Evolutionary conservation across 176 grass and related monocot genomes (phyloP), one percentile per base, ranked within the genome.

Genomic region (Tuctoria greenei): DNA sequence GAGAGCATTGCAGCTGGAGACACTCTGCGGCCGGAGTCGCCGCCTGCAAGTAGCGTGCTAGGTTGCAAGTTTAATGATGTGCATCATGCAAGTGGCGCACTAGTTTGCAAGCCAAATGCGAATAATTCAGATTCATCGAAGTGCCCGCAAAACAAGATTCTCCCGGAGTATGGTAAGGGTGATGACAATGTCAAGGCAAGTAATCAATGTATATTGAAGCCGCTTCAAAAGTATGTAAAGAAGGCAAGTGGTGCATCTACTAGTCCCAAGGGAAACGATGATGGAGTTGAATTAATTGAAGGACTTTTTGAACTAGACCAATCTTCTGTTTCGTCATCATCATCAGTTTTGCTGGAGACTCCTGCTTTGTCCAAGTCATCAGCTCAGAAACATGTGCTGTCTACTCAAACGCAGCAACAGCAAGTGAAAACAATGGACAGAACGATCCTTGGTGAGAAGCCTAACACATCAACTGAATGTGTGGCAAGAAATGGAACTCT

Each of bases 1-100:
- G 88, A 85, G 76, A 82, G 40, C 61, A 61, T 93, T 80, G 76
- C 82, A 17, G 74, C 77, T 8, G 86, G 93, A 36, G 81, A 82
- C 4, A 40, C 71, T 1, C 71, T 80, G 15, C 44, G 85, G 41
- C 46, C 69, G 5, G 83, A 86, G 66, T 73, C 80, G 15, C 72
- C 73, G 1, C 87, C 84, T 28, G 15, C 73, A 41, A 82, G 42
- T 84, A 84, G 7, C 2, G 23, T 75, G 71, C 39, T 64, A 60
- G 47, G 79, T 62, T 66, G 58, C 66, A 84, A 71, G 52, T 37
- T 61, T 17, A 10, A 76, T 1, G 43, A 76, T 1, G 43, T 12
- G 6, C 67, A 82, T 73, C 69, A 80, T 42, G 15, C 79, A 57
- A 85, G 28, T 84, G 81, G 5, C 6, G 37, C 67, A 67, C 39